Evolutionary conservation across 305 asterid species (phyloP).

Genomic region (Fraxinus sp.): DNA sequence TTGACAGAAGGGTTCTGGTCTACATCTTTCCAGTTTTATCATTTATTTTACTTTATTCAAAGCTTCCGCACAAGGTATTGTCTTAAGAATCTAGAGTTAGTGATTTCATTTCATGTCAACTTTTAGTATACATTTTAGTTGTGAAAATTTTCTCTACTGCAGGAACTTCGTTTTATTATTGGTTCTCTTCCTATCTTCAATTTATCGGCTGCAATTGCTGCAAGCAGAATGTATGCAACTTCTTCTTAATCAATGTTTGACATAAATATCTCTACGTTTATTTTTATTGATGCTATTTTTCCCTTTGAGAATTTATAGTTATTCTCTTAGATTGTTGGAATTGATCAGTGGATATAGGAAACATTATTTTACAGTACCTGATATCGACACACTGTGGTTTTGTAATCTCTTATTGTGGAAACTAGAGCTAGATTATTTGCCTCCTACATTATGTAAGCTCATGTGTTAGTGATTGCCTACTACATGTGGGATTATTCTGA

Average conservation of each 20-base stretch:
- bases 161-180: conserved; percentile 96
- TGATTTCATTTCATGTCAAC: conserved; percentile 20
- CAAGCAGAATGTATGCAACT: conserved; percentile 73
- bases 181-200: conserved; percentile 90
- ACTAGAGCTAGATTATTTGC: not conserved
- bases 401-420: not conserved
- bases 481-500: not conserved
- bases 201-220: conserved; percentile 90
- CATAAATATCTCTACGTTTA: not conserved
- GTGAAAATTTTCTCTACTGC: conserved; percentile 34
- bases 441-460: not conserved
- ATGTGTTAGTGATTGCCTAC: not conserved
- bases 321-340: not conserved
- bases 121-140: conserved; percentile 16
- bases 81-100: conserved; percentile 16
- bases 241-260: conserved; percentile 13
- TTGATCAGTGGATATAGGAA: not conserved
- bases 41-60: conserved; percentile 81
- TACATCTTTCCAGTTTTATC: conserved; percentile 71
- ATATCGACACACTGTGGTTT: not conserved
- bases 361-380: not conserved
- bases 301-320: not conserved
- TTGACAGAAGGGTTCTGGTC: conserved; percentile 66
- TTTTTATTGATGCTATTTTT: not conserved
- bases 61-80: conserved; percentile 96